Evolutionary conservation across 75 land plant genomes (phyloP), one percentile per base, ranked within the genome.

Genomic region (Cunninghamia lanceolata): DNA sequence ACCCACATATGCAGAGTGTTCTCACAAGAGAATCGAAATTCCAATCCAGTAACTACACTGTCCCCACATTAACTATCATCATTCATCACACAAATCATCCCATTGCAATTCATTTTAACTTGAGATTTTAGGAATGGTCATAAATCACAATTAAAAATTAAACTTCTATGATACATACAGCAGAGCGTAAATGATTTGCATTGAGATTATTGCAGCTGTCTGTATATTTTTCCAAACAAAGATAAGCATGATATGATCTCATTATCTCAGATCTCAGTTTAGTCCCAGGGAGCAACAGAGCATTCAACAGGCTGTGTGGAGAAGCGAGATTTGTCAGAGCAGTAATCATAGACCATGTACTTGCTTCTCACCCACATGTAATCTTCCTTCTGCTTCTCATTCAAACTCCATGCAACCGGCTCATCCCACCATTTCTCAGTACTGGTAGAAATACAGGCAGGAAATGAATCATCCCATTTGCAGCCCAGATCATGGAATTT

Each of bases 391-490:
- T 95, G 92, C 6, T 85, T 50, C 25, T 88, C 87, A 9, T 90
- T 88, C 28, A 95, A 82, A n/a, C 86, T 89, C 95, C 95, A 91
- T 1, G 96, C 92, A 74, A 82, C 89, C 34, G 89, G 89, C 77
- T 94, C 89, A 73, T 94, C 94, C 96, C 96, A 95, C 96, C 96
- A 95, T 63, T 93, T 84, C 19, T 88, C 77, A 0, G 86, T 88
- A n/a, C 92, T 93, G 16, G 93, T 92, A 5, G 94, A 84, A 7
- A 91, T 92, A 81, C 97, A 95, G 0, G 87, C 50, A 15, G 93
- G 93, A 79, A 87, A 92, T 11, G 92, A 89, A 74, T 92, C 93
- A 59, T 92, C 86, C 96, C 93, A 95, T 85, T 88, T 92, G 92
- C 97, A 96, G 2, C 71, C 94, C 32, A 93, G 91, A 28, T 84